Percentiles rank a stretch among this genome's conserved stretches.
Evolutionary conservation across 2,329 filamentous ascomycete species (phyloP).

Genomic region (Tolypocladium paradoxum): DNA sequence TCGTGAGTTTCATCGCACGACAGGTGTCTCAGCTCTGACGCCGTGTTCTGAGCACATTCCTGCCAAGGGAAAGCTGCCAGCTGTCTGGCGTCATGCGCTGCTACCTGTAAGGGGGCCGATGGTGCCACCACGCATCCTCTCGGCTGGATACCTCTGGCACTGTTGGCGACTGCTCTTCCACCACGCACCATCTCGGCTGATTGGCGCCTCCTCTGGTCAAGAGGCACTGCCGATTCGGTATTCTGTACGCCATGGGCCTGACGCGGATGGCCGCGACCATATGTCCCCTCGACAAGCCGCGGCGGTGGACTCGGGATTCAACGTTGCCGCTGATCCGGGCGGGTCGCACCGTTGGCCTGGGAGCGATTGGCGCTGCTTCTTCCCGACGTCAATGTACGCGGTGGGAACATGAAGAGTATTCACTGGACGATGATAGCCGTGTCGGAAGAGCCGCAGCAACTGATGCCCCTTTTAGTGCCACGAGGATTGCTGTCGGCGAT

Average conservation of each 20-base stretch:
- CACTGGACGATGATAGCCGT: neutral
- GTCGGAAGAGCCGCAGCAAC: neutral
- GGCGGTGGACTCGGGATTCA: neutral
- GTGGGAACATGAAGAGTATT: neutral
- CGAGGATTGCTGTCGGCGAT: neutral
- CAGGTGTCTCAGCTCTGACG: slow-evolving; percentile 2
- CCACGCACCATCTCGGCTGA: neutral
- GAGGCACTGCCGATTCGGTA: neutral
- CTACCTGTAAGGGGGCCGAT: slow-evolving; percentile 1
- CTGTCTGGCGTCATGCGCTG: neutral
- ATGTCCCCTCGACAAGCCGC: neutral
- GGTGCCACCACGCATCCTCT: neutral
- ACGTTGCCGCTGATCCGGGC: neutral
- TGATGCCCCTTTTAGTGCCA: neutral
- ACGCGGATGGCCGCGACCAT: neutral
- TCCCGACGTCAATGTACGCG: neutral
- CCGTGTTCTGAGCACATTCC: neutral
- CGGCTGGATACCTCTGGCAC: neutral
- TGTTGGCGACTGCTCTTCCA: neutral
- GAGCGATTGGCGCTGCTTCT: neutral
- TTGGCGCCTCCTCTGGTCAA: neutral
- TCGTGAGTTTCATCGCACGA: neutral
- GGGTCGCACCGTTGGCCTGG: neutral
- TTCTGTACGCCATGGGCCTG: neutral
- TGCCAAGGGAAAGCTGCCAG: slow-evolving; percentile 1